Base-by-base conservation (phyloP, 2,329 filamentous ascomycete species). In the Neoarthrinium moseri region DNA sequence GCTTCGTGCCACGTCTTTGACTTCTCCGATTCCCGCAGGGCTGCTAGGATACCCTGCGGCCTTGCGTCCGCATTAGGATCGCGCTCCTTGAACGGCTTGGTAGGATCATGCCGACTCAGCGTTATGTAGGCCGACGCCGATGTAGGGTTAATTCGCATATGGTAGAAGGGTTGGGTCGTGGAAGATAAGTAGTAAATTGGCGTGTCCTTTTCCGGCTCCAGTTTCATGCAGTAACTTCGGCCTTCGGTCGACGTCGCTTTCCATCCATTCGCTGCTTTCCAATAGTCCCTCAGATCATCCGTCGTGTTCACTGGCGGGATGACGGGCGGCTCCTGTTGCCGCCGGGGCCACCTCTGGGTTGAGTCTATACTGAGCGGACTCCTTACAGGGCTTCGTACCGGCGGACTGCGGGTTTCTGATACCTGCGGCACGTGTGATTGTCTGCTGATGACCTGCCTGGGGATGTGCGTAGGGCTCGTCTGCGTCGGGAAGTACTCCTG, bases 401-500 rank as follows among this genome's bases (percentile, higher is more conserved):
- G 57, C 15, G 62, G 59, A 8, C 56, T 64, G 37, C 56, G 55
- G 10, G 43, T 48, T 32, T 61, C 60, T 22, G 54, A 53, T 17
- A 63, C 57, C 10, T 60, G 61, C 1, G 71, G 72, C 7, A 72
- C 75, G 59, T 87, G 86, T 20, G 82, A 78, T 26, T 80, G 78
- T 43, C 84, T 72, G 64, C 82, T 88, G 58, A 88, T 84, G 47
- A 83, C 77, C 13, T 78, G 76, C 27, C 75, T 72, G 5, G 84
- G 83, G 39, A 89, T 79, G 24, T 80, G 75, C 1, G 78, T 78
- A 11, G 86, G 83, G 49, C 78, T 82, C 45, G 76, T 68, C 59
- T 86, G 81, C 1, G 80, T 84, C 3, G 87, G 86, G 39, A 78
- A 86, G 66, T 91, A 91, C 37, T 80, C 67, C 58, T 91, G 87